Evolutionary conservation across 2,329 filamentous ascomycete species (phyloP).

Genomic region (Coniochaeta ligniaria): DNA sequence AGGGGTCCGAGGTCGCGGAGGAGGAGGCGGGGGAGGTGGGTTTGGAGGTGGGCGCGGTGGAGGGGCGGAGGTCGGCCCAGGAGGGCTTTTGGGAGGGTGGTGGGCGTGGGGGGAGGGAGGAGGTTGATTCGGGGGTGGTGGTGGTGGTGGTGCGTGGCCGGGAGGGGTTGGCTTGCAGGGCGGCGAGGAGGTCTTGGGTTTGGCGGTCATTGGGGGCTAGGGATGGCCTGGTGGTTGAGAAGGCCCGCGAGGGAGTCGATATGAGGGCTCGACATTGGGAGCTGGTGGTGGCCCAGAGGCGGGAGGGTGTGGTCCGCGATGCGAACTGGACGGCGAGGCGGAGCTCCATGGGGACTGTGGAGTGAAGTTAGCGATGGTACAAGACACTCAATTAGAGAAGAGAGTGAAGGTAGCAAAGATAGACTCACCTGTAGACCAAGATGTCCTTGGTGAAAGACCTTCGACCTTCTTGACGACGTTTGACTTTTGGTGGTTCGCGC

Average conservation of each 20-base stretch:
- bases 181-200: constrained; percentile 15
- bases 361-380: background rate
- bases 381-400: background rate
- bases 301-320: constrained; percentile 7
- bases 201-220: background rate
- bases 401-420: too few relatives aligned
- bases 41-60: background rate
- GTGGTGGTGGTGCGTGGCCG: background rate
- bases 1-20: background rate
- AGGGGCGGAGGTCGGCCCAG: background rate
- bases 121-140: background rate
- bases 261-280: background rate
- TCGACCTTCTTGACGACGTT: background rate
- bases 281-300: background rate
- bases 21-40: background rate
- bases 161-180: background rate
- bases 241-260: background rate
- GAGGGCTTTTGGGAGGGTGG: background rate
- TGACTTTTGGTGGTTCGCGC: background rate
- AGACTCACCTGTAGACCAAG: too few relatives aligned
- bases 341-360: constrained; percentile 13
- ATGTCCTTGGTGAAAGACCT: too few relatives aligned
- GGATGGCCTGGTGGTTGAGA: background rate
- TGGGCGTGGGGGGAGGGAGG: background rate
- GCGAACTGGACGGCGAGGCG: constrained; percentile 12